These are phyloP conservation scores for Cladosporium halotolerans DNA, from an alignment of 2,329 filamentous ascomycete species.

Conservation along the genomic window DNA sequence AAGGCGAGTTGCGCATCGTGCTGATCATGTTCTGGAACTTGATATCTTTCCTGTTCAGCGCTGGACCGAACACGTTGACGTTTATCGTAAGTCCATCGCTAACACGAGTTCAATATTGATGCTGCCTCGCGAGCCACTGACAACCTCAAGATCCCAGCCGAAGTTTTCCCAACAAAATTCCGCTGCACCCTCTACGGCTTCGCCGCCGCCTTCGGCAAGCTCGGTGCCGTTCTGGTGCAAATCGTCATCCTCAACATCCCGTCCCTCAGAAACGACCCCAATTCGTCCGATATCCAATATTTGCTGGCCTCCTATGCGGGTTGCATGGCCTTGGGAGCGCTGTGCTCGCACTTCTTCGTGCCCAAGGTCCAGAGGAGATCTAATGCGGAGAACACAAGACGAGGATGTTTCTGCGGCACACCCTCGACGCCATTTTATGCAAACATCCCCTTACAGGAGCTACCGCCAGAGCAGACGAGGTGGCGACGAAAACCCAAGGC, in stretches of 20 bases:
- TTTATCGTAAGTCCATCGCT: slow-evolving; percentile 14
- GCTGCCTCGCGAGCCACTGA: slow-evolving; percentile 23
- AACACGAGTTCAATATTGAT: not conserved
- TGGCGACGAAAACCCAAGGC: not conserved
- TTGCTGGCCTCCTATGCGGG: not conserved
- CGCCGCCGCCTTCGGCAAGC: slow-evolving; percentile 47
- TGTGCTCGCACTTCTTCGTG: slow-evolving; percentile 1
- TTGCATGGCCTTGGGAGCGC: not conserved
- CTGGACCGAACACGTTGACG: slow-evolving; percentile 32
- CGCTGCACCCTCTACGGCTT: slow-evolving; percentile 50
- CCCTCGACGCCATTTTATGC: not conserved
- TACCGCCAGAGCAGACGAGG: not conserved
- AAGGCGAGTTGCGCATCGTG: slow-evolving; percentile 27
- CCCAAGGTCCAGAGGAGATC: not conserved
- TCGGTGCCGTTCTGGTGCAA: slow-evolving; percentile 44
- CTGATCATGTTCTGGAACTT: slow-evolving; percentile 39
- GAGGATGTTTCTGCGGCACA: not conserved
- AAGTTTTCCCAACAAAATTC: slow-evolving; percentile 52
- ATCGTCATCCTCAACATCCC: slow-evolving; percentile 27
- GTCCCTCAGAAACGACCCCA: not conserved
- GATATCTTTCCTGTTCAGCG: slow-evolving; percentile 44
- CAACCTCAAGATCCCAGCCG: slow-evolving; percentile 43
- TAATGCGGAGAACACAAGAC: not conserved
- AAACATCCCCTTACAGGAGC: not conserved
- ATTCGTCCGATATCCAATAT: not conserved